Conservation (phyloP, 768 basidiomycete genomes). For the Lactarius pseudohatsudake region DNA sequence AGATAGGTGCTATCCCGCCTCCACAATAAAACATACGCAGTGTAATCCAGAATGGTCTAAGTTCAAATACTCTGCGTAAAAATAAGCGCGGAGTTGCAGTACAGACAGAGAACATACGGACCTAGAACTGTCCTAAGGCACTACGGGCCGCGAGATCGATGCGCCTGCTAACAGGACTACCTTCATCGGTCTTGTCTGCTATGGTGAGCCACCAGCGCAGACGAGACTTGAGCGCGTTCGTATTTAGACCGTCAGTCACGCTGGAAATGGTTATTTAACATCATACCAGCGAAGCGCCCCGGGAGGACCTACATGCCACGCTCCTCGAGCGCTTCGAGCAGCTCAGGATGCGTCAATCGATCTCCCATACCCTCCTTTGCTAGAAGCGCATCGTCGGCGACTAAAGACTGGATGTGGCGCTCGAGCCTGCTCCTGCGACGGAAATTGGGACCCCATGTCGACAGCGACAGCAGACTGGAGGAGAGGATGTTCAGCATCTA, state of each 20-base stretch:
- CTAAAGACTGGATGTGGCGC: conserved; percentile 42
- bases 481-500: background rate
- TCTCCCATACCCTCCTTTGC: conserved; percentile 46
- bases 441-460: conserved; percentile 40
- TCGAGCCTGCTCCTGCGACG: conserved; percentile 40
- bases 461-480: conserved; percentile 39
- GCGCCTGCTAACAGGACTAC: conserved; percentile 48
- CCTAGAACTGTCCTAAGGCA: conserved; percentile 33
- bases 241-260: conserved; percentile 41
- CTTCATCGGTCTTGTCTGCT: conserved; percentile 39
- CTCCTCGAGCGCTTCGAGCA: conserved; percentile 67
- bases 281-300: background rate
- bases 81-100: background rate
- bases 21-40: conserved; percentile 9
- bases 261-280: conserved; percentile 30
- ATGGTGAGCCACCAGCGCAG: conserved; percentile 67
- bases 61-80: background rate
- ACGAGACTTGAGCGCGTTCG: conserved; percentile 48
- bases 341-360: conserved; percentile 51
- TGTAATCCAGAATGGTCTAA: background rate
- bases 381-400: conserved; percentile 65
- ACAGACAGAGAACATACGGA: background rate
- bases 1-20: conserved; percentile 22
- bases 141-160: conserved; percentile 48
- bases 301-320: conserved; percentile 66